Evolutionary conservation across 257 asterid species (phyloP).

Genomic region (Avicennia marina): DNA sequence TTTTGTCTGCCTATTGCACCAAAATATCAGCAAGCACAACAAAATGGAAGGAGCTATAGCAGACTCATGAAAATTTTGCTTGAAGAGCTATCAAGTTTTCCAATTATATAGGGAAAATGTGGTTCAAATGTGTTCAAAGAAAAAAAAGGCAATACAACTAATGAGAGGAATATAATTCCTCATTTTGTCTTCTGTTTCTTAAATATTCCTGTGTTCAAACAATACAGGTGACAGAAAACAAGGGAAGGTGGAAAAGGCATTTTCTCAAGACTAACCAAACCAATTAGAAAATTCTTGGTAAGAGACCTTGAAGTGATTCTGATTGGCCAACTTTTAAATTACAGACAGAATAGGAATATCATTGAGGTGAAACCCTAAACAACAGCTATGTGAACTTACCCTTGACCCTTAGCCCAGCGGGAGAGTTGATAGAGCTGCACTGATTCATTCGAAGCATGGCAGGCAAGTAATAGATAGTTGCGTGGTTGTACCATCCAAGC

Average conservation of each 20-base stretch:
- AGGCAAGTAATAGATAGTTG: slow-evolving; percentile 76
- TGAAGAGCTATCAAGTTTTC: not conserved
- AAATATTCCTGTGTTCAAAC: not conserved
- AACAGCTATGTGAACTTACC: slow-evolving; percentile 38
- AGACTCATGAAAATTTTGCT: not conserved
- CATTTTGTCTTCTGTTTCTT: not conserved
- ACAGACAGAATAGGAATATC: too few species aligned
- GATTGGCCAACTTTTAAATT: too few species aligned
- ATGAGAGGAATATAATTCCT: not conserved
- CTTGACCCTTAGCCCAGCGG: slow-evolving; percentile 91
- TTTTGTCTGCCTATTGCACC: not conserved
- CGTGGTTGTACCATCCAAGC: slow-evolving; percentile 99
- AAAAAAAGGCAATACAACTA: not conserved
- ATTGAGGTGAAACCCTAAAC: too few species aligned
- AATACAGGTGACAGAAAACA: not conserved
- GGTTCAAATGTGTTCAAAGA: not conserved
- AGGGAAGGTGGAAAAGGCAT: not conserved
- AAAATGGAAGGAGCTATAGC: not conserved
- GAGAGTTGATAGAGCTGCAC: slow-evolving; percentile 85
- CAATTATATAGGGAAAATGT: not conserved
- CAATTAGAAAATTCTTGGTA: too few species aligned
- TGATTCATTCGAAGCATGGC: slow-evolving; percentile 89
- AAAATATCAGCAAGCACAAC: too few species aligned
- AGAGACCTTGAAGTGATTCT: too few species aligned
- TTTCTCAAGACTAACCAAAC: not conserved